These are phyloP conservation scores for Aspergillus indologenus DNA, from an alignment of 495 filamentous ascomycete species.

Conservation along the genomic window DNA sequence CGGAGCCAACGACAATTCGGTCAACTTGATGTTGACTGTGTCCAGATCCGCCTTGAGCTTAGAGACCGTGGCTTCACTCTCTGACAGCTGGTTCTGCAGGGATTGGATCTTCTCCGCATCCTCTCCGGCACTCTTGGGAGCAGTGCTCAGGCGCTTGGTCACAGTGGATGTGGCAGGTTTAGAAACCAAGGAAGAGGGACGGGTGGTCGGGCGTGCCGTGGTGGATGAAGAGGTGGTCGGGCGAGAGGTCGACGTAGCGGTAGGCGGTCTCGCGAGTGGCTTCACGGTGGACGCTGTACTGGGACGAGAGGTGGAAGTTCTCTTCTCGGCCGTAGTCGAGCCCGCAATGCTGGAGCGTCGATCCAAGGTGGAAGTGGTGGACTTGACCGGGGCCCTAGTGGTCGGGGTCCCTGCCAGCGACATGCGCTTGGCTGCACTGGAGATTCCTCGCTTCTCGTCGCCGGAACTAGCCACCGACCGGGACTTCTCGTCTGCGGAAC, in stretches of 20 bases:
- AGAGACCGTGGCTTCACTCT: slow-evolving; percentile 41
- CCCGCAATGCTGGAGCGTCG: slow-evolving; percentile 43
- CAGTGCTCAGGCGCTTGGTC: slow-evolving; percentile 36
- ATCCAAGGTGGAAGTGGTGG: slow-evolving; percentile 36
- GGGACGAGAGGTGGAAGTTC: slow-evolving; percentile 25
- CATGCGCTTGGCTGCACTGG: slow-evolving; percentile 46
- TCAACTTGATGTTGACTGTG: slow-evolving; percentile 37
- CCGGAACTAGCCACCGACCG: slow-evolving; percentile 44
- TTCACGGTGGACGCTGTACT: slow-evolving; percentile 32
- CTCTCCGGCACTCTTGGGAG: slow-evolving; percentile 26
- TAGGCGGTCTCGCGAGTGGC: slow-evolving; percentile 19
- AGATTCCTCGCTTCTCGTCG: slow-evolving; percentile 45
- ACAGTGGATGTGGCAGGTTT: slow-evolving; percentile 24
- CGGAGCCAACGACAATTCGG: slow-evolving; percentile 28
- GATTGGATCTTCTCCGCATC: slow-evolving; percentile 38
- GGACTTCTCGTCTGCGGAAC: slow-evolving; percentile 49
- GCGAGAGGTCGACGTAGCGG: slow-evolving; percentile 26
- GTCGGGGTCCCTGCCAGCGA: slow-evolving; percentile 40
- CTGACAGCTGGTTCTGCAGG: slow-evolving; percentile 41
- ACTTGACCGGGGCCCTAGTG: slow-evolving; percentile 36
- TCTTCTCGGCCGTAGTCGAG: slow-evolving; percentile 33
- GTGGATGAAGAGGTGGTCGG: slow-evolving; percentile 29
- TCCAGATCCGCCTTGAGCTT: slow-evolving; percentile 42
- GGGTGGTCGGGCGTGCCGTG: slow-evolving; percentile 27
- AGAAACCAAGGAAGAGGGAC: slow-evolving; percentile 24